Conservation (phyloP, 768 basidiomycete species). For the Phanerochaete carnosa region DNA sequence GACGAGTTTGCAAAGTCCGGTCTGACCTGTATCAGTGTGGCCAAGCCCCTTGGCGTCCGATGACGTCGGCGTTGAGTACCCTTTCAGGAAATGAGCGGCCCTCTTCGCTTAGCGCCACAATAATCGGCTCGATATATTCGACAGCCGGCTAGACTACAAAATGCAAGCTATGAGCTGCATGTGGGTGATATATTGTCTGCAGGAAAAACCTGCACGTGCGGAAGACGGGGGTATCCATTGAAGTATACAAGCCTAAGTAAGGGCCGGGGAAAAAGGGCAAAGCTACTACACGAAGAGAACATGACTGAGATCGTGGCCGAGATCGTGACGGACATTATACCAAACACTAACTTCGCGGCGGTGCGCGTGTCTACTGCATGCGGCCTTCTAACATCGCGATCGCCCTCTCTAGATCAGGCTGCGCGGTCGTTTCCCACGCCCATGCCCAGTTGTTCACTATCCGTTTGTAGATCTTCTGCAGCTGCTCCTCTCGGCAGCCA, state of each 20-base stretch:
- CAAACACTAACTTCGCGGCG: too few species aligned
- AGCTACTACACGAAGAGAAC: too few species aligned
- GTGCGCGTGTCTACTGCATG: too few species aligned
- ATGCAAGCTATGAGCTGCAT: too few species aligned
- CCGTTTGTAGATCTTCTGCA: slow-evolving; percentile 36
- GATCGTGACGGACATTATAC: too few species aligned
- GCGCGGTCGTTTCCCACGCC: slow-evolving; percentile 52
- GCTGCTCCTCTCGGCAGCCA: slow-evolving; percentile 27
- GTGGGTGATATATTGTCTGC: too few species aligned
- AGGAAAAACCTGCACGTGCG: too few species aligned
- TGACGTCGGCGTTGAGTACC: background rate
- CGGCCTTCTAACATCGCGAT: slow-evolving; percentile 19
- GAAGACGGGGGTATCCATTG: too few species aligned
- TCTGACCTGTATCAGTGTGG: background rate
- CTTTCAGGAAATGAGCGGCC: background rate
- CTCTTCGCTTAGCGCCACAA: background rate
- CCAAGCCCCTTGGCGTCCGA: background rate
- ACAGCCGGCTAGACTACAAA: too few species aligned
- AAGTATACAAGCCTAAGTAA: too few species aligned
- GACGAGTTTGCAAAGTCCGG: background rate
- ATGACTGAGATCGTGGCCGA: too few species aligned
- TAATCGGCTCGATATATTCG: background rate
- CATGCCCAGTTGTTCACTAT: slow-evolving; percentile 59
- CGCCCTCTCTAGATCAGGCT: slow-evolving; percentile 39
- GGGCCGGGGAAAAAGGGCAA: too few species aligned